phyloP scores from a whole-genome alignment of 805 yeast species.

The Candida railenensis region DNA sequence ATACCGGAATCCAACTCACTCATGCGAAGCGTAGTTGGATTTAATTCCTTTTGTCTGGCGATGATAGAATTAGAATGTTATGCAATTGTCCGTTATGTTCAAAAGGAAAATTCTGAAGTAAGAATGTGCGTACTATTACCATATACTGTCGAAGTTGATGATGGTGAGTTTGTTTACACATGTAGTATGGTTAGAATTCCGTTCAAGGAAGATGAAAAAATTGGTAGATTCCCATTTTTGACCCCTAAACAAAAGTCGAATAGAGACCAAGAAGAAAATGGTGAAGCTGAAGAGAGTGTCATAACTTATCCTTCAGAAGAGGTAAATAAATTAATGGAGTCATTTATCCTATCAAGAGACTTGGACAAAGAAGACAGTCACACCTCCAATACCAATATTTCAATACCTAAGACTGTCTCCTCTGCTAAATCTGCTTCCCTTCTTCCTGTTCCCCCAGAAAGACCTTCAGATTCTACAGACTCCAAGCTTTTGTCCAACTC shows the following conservation, averaged over 20 bases:
- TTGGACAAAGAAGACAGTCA: constrained; percentile 14
- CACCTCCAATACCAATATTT: neutral
- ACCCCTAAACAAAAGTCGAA: constrained; percentile 7
- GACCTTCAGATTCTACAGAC: constrained; percentile 3
- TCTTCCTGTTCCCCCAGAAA: neutral
- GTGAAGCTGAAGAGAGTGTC: constrained; percentile 1
- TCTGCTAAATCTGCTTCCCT: constrained; percentile 1
- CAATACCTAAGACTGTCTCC: constrained; percentile 1
- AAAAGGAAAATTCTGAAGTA: constrained; percentile 46
- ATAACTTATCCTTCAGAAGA: constrained; percentile 7
- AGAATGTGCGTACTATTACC: constrained; percentile 58
- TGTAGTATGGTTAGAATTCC: constrained; percentile 61
- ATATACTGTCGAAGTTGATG: constrained; percentile 18
- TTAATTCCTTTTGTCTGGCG: constrained; percentile 41
- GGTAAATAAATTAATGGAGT: constrained; percentile 29
- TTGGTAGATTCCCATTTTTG: constrained; percentile 48
- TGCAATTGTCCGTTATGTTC: constrained; percentile 66
- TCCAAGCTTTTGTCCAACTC: constrained; percentile 24
- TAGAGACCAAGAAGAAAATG: neutral
- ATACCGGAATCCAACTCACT: constrained; percentile 36
- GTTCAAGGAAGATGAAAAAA: constrained; percentile 70
- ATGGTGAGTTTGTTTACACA: constrained; percentile 25
- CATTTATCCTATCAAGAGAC: constrained; percentile 25
- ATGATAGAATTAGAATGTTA: constrained; percentile 46
- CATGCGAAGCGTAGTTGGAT: constrained; percentile 32